Percentiles rank a stretch among this genome's conserved stretches.
Conservation (phyloP, 1,139 yeast genomes). For the Yamadazyma siamensis region DNA sequence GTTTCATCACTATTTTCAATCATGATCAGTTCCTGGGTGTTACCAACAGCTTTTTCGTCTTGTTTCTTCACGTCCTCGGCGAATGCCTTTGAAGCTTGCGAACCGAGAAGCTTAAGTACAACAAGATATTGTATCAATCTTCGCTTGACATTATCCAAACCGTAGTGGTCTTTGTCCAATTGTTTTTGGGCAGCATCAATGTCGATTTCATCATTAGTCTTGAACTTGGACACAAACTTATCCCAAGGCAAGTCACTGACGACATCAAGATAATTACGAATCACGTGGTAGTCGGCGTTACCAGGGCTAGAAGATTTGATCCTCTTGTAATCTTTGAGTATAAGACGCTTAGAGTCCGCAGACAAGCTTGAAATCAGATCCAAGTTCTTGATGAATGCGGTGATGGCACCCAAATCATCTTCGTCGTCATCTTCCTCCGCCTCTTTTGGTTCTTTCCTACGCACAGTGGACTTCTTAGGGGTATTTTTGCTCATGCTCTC, state of each 20-base stretch:
- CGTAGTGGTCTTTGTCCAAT: slow-evolving; percentile 80
- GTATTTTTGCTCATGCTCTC: slow-evolving; percentile 44
- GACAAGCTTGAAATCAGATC: slow-evolving; percentile 33
- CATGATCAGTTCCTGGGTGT: slow-evolving; percentile 17
- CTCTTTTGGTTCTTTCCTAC: slow-evolving; percentile 18
- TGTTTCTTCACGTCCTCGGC: slow-evolving; percentile 13
- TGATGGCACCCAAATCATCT: slow-evolving; percentile 43
- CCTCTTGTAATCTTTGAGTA: slow-evolving; percentile 61
- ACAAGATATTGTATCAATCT: slow-evolving; percentile 80
- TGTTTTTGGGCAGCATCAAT: slow-evolving; percentile 53
- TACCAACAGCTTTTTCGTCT: slow-evolving; percentile 7
- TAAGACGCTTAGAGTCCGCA: slow-evolving; percentile 54
- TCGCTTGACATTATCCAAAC: slow-evolving; percentile 76
- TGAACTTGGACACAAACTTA: slow-evolving; percentile 34
- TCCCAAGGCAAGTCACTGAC: slow-evolving; percentile 69
- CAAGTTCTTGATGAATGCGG: slow-evolving; percentile 43
- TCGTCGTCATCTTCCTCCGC: slow-evolving; percentile 41
- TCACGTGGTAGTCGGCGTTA: slow-evolving; percentile 72
- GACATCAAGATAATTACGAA: slow-evolving; percentile 67
- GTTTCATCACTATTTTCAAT: slow-evolving; percentile 40
- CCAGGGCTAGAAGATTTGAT: slow-evolving; percentile 61
- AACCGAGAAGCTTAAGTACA: slow-evolving; percentile 61
- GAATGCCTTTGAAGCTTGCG: slow-evolving; percentile 31
- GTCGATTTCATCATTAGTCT: slow-evolving; percentile 46
- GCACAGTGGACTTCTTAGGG: slow-evolving; percentile 14